Conservation (phyloP, 179 eudicot species). For the Silene coronaria region DNA sequence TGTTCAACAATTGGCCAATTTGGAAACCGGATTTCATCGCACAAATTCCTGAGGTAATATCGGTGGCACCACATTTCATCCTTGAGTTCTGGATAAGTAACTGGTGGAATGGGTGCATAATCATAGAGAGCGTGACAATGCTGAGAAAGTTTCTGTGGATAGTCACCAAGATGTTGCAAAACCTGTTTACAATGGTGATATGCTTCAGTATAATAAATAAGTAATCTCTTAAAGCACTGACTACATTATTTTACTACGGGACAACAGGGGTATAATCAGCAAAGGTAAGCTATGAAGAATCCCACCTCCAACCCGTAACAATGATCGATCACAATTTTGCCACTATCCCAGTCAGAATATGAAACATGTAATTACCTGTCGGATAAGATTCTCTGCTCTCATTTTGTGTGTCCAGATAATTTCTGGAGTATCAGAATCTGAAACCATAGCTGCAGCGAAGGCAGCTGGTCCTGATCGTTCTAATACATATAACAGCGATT, state of each 20-base stretch:
- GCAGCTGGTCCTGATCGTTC: constrained; percentile 96
- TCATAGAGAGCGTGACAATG: constrained; percentile 94
- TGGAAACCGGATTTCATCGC: constrained; percentile 97
- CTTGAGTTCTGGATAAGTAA: constrained; percentile 85
- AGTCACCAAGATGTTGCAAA: constrained; percentile 98
- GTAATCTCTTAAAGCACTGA: not conserved
- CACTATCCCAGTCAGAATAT: not conserved
- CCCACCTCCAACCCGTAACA: not conserved
- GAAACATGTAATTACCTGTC: constrained; percentile 56
- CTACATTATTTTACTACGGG: not conserved
- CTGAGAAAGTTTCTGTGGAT: constrained; percentile 92
- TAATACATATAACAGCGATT: constrained; percentile 87
- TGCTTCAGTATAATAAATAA: constrained; percentile 9
- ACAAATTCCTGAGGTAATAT: constrained; percentile 91
- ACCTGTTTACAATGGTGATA: constrained; percentile 42
- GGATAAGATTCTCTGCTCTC: constrained; percentile 96
- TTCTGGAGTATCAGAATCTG: constrained; percentile 99
- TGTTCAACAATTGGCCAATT: constrained; percentile 99
- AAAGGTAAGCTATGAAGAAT: not conserved
- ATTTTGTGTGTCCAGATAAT: constrained; percentile 99
- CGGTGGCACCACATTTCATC: constrained; percentile 99
- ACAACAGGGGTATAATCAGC: not conserved
- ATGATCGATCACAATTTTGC: too few species aligned
- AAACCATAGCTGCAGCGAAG: constrained; percentile 98
- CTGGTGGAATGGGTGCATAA: constrained; percentile 99